Base-by-base conservation (phyloP, 1,284 basidiomycete species). In the Stygiomarasmius scandens region DNA sequence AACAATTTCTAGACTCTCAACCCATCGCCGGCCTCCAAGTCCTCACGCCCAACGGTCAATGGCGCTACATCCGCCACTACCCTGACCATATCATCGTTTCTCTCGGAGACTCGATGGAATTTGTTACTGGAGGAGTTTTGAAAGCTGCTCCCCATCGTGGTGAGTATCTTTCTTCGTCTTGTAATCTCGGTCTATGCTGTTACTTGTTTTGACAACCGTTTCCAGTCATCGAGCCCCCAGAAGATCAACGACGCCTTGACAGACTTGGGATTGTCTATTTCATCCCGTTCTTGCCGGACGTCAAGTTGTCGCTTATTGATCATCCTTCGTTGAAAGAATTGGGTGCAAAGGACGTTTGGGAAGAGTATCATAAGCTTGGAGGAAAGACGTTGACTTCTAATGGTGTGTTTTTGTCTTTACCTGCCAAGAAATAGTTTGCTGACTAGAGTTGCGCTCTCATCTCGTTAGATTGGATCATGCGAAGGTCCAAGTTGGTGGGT, bases 101-200 rank as follows among this genome's bases (percentile, higher is more conserved):
- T 61, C 70, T 74, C 16, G 77, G 77, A 46, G 78, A 79, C 59
- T 66, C 73, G 3, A 67, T 79, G 49, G 71, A 73, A 48, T 78
- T 80, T 67, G 67, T 80, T 19, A 76, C 77, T 1, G 78, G 77
- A 2, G 74, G 72, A 8, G 71, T 71, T 57, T 64, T 75, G 61
- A 73, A 72, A 58, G 69, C 62, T 19, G 47, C 56, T 24, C 62
- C 62, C 29, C 62, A 63, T 43, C 60, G 62, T 23, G 62, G 62
- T 63, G 51, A 45, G 62, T 50, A 46, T 47, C 49, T 41, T 5
- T 24, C n/a, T 5, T 25, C 38, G n/a, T n/a, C n/a, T n/a, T n/a
- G n/a, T n/a, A n/a, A n/a, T 24, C 20, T 24, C 11, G 47, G 49
- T n/a, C 32, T 22, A 46, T 50, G 10, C 36, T 27, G 44, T 51